Percentiles rank a stretch among this genome's conserved stretches.
Conservation (phyloP, 306 rosid genomes). For the Quercus engelmannii region DNA sequence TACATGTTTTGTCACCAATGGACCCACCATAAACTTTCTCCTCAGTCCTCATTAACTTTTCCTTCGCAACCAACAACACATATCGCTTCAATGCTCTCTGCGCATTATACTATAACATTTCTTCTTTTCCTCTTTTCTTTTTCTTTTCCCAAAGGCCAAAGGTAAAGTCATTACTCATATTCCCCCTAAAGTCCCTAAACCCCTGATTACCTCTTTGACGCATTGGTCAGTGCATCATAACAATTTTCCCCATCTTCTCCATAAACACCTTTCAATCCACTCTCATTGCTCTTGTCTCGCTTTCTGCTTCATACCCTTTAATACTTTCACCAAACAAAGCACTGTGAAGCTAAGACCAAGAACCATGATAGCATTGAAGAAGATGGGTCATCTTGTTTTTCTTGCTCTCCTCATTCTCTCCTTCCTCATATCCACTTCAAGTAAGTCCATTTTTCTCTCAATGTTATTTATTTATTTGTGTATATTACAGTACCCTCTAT, state of each 20-base stretch:
- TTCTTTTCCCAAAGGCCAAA: not conserved
- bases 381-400: not conserved
- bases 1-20: not conserved
- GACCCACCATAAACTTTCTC: not conserved
- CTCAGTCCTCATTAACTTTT: not conserved
- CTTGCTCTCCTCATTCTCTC: constrained; percentile 33
- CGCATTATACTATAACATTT: not conserved
- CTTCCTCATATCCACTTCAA: constrained; percentile 24
- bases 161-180: not conserved
- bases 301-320: not conserved
- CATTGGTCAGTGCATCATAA: not conserved
- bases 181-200: not conserved
- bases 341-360: not conserved
- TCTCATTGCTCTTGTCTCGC: not conserved
- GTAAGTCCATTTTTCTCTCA: constrained; percentile 20
- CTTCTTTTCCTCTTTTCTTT: not conserved
- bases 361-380: constrained; percentile 11
- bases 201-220: not conserved
- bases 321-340: not conserved
- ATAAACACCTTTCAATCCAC: not conserved
- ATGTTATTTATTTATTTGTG: not conserved
- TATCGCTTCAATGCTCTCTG: not conserved
- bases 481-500: no score
- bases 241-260: not conserved
- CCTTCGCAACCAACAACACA: not conserved